Conservation (phyloP, 2,329 filamentous ascomycete genomes). For the Aspergillus aculeatinus region DNA sequence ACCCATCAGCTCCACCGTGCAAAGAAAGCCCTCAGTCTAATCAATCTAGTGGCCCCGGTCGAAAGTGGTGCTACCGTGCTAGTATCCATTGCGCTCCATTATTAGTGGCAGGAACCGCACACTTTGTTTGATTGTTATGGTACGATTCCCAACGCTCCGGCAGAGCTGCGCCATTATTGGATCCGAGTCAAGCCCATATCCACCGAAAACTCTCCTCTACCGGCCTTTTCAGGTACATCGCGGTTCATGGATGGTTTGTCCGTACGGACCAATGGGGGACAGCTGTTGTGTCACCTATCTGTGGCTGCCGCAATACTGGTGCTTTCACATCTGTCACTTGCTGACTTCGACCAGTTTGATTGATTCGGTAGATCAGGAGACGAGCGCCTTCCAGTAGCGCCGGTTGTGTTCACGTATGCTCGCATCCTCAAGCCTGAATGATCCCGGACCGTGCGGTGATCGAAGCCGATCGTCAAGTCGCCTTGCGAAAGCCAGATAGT, state of each 20-base stretch:
- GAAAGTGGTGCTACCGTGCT: conserved; percentile 3
- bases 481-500: background rate
- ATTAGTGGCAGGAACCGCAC: conserved; percentile 6
- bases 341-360: no score
- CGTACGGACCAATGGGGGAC: no score
- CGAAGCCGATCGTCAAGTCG: background rate
- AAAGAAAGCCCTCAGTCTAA: conserved; percentile 2
- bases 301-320: background rate
- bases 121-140: background rate
- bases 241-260: no score
- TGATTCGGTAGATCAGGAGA: no score
- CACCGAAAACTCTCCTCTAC: background rate
- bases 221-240: background rate
- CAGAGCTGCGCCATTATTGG: background rate
- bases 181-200: background rate
- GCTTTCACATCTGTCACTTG: background rate
- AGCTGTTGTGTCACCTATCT: no score
- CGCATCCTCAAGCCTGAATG: no score
- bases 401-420: no score
- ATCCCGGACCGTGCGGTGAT: no score
- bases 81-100: conserved; percentile 1
- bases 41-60: conserved; percentile 2
- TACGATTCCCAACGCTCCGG: conserved; percentile 3
- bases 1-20: background rate
- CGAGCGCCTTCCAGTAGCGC: no score